These are phyloP conservation scores for Penicillium sp. DNA, from an alignment of 2,329 filamentous ascomycete species.

Conservation along the genomic window DNA sequence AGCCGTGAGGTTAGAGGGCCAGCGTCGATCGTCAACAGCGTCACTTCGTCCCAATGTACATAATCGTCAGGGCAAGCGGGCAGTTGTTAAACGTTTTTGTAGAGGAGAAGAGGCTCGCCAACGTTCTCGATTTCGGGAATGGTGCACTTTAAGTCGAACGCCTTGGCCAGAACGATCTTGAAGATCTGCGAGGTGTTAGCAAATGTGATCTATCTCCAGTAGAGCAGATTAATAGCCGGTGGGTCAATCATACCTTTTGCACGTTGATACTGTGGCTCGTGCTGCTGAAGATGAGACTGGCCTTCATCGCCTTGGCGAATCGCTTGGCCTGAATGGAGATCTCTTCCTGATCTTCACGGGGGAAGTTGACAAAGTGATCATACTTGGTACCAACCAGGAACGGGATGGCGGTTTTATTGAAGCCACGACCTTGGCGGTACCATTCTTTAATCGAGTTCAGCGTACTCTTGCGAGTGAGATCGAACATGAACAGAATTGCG, in stretches of 20 bases:
- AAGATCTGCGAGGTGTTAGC: slow-evolving; percentile 72
- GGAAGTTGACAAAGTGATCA: slow-evolving; percentile 99
- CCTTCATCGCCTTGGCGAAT: slow-evolving; percentile 98
- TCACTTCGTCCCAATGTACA: slow-evolving; percentile 41
- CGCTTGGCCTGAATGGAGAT: slow-evolving; percentile 96
- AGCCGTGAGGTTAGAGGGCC: slow-evolving; percentile 16
- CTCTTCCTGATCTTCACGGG: slow-evolving; percentile 95
- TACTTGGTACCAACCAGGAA: slow-evolving; percentile 98
- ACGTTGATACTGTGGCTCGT: slow-evolving; percentile 99
- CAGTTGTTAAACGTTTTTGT: slow-evolving; percentile 59
- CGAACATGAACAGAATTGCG: slow-evolving; percentile 99
- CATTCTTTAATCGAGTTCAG: slow-evolving; percentile 99
- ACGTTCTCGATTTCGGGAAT: slow-evolving; percentile 99
- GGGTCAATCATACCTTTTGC: slow-evolving; percentile 72
- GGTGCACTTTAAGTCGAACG: slow-evolving; percentile 97
- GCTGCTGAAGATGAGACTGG: slow-evolving; percentile 95
- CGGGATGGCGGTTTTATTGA: slow-evolving; percentile 99
- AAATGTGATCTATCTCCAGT: not conserved
- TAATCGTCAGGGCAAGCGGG: slow-evolving; percentile 26
- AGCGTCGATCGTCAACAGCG: slow-evolving; percentile 35
- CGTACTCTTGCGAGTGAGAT: slow-evolving; percentile 95
- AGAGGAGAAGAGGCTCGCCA: slow-evolving; percentile 90
- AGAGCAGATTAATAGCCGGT: not conserved
- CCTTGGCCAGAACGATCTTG: slow-evolving; percentile 98
- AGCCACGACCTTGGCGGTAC: slow-evolving; percentile 95